phyloP scores from a whole-genome alignment of 2,329 filamentous ascomycete species.

The Venturia aucupariae region DNA sequence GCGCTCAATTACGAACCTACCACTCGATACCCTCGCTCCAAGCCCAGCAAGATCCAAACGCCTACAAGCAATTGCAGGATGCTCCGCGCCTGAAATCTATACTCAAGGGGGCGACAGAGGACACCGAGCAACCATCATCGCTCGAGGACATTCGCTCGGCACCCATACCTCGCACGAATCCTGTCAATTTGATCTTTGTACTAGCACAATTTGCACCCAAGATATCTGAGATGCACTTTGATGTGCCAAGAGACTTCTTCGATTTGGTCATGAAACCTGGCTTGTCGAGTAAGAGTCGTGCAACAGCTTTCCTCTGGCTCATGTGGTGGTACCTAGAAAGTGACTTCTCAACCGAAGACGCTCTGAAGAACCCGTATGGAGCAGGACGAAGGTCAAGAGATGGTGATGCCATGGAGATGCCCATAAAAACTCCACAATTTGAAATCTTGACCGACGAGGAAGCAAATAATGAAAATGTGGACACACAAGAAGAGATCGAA shows the following conservation, averaged over 20 bases:
- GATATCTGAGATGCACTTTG: constrained; percentile 88
- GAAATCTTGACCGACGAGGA: constrained; percentile 57
- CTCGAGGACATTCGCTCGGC: constrained; percentile 70
- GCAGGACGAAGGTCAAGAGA: constrained; percentile 32
- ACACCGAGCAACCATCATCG: constrained; percentile 72
- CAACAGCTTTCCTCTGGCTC: constrained; percentile 86
- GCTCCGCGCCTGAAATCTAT: constrained; percentile 94
- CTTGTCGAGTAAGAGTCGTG: constrained; percentile 71
- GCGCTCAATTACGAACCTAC: constrained; percentile 92
- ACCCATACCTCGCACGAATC: constrained; percentile 74
- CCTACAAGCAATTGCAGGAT: constrained; percentile 97
- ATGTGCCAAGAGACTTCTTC: constrained; percentile 78
- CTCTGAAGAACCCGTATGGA: constrained; percentile 85
- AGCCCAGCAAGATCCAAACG: constrained; percentile 86
- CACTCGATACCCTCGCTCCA: constrained; percentile 95
- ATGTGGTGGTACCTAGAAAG: constrained; percentile 99
- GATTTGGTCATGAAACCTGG: constrained; percentile 90
- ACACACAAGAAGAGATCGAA: constrained; percentile 53
- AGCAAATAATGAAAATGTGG: constrained; percentile 61
- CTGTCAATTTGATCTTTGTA: constrained; percentile 94
- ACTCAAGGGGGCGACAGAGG: constrained; percentile 90
- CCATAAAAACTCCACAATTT: constrained; percentile 55
- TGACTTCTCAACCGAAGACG: constrained; percentile 82
- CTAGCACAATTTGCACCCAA: constrained; percentile 84
- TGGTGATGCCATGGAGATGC: constrained; percentile 34